Evolutionary conservation across 75 land plant species (phyloP).

Genomic region (Adiantum capillusveneris): DNA sequence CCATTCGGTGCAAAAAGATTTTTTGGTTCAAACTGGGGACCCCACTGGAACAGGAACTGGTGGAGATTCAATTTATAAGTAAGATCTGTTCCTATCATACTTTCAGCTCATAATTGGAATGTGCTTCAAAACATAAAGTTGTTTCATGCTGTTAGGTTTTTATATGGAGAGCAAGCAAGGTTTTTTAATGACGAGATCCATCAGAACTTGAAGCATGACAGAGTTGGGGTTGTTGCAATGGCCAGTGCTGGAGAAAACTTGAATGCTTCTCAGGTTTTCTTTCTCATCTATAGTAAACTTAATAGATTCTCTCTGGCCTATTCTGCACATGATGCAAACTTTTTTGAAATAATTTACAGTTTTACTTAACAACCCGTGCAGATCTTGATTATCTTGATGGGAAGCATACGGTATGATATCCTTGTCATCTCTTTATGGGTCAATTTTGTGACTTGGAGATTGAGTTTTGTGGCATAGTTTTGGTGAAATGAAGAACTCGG

Average conservation of each 20-base stretch:
- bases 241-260: conserved; percentile 94
- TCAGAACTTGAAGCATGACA: conserved; percentile 80
- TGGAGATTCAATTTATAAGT: conserved; percentile 97
- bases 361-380: conserved; percentile 82
- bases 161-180: conserved; percentile 95
- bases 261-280: conserved; percentile 99
- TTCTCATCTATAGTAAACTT: too few relatives aligned
- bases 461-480: too few relatives aligned
- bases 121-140: too few relatives aligned
- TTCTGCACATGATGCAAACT: too few relatives aligned
- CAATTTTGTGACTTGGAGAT: too few relatives aligned
- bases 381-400: conserved; percentile 96
- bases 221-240: conserved; percentile 91
- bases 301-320: too few relatives aligned
- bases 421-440: too few relatives aligned
- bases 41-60: conserved; percentile 85
- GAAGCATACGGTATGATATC: conserved; percentile 81
- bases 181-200: conserved; percentile 89
- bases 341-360: conserved; percentile 41
- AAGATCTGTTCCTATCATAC: too few relatives aligned
- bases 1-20: conserved; percentile 86
- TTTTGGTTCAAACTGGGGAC: conserved; percentile 93
- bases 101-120: too few relatives aligned
- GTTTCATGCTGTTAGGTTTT: conserved; percentile 36
- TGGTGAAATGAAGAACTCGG: too few relatives aligned